Base-by-base conservation (phyloP, 768 basidiomycete genomes). In the Pholiota microspora region DNA sequence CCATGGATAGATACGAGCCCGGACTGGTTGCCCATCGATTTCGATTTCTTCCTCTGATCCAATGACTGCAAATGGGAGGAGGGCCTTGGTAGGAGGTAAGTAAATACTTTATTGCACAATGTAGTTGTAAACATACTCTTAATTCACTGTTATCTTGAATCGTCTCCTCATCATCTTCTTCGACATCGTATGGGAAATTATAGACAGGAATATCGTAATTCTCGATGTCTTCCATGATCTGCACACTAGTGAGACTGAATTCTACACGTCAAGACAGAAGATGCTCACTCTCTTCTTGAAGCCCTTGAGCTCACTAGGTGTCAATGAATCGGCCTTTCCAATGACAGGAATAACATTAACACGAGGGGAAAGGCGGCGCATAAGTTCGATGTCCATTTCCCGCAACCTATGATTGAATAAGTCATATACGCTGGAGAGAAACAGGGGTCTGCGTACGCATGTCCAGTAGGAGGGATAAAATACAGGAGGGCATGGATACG, bases 221-320 rank as follows among this genome's bases (percentile, higher is more conserved):
- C 65, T 98, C 96, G 62, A 99, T 99, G 68, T 99, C 97, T 72
- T 99, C 96, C 96, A 98, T 99, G 65, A 99, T 86, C 94, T 97
- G 61, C 2, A 44, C 7, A 59, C 54, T 4, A 36, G 44, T 27
- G 35, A 40, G 29, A 24, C 38, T 15, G 8, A 38, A 46, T 3
- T 28, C 18, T 2, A 10, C 16, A 49, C 40, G 8, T 18, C 13
- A 24, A 48, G 40, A 16, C 10, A 31, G 15, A 24, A 40, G 13
- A 16, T 31, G 51, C 82, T 54, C 52, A 88, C 88, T 70, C 97
- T 80, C 73, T 94, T 94, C 80, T 96, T 99, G 85, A 99, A 99
- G 9, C 88, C 94, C 51, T 84, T 83, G 51, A 98, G 84, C 69
- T 98, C 97, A 57, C 82, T 85, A 2, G 94, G 94, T 9, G 96